phyloP scores from a whole-genome alignment of 306 rosid genomes.

The Fragaria ananassa region DNA sequence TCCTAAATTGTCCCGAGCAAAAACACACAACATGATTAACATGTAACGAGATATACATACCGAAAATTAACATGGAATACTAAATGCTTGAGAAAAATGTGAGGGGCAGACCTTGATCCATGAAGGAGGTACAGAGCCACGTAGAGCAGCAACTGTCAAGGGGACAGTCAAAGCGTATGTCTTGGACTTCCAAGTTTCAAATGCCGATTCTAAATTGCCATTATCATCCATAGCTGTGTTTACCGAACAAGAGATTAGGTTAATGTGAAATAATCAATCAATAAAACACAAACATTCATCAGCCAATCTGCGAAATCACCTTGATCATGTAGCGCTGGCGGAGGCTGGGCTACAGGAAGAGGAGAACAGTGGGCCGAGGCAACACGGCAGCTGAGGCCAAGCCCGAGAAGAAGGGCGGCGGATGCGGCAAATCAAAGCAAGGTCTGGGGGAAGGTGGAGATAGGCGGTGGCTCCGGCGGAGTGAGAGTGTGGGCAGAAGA shows the following conservation, averaged over 20 bases:
- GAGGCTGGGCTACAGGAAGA: constrained; percentile 23
- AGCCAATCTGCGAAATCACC: constrained; percentile 20
- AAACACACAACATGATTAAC: background rate
- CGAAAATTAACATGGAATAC: background rate
- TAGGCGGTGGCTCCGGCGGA: constrained; percentile 14
- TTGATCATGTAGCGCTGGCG: constrained; percentile 42
- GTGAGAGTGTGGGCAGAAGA: background rate
- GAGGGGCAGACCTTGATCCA: constrained; percentile 70
- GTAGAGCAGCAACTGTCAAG: constrained; percentile 67
- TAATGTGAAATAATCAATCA: background rate
- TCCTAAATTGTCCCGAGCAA: constrained; percentile 48
- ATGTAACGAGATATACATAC: background rate
- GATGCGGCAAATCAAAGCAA: constrained; percentile 46
- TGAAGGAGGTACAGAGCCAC: constrained; percentile 89
- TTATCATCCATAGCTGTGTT: constrained; percentile 31
- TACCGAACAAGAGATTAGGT: background rate
- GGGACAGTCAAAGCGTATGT: constrained; percentile 85
- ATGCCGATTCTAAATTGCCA: constrained; percentile 55
- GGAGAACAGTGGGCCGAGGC: constrained; percentile 25
- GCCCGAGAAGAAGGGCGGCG: constrained; percentile 46
- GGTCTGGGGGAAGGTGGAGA: background rate
- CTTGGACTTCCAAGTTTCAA: constrained; percentile 75
- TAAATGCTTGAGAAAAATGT: background rate
- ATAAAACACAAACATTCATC: background rate
- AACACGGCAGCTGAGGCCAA: constrained; percentile 49